Evolutionary conservation across 805 yeast genomes (phyloP), one percentile per base, ranked within the genome.

Genomic region (Hermanozyma aechmeae): DNA sequence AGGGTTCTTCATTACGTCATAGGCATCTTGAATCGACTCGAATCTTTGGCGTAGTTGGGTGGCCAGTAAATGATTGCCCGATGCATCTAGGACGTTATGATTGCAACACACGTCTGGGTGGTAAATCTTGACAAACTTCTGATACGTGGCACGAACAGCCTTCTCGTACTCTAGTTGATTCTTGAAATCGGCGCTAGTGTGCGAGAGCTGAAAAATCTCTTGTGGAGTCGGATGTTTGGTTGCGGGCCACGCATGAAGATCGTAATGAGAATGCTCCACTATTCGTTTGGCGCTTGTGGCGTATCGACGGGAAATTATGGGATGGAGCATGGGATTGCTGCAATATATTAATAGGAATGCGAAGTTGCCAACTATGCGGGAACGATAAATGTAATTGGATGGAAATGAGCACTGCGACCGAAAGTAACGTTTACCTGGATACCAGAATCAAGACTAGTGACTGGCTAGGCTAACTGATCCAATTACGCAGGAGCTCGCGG

Each of bases 91-190:
- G 0, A 52, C 39, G 0, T 37, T 47, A 8, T 45, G 32, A 19
- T 51, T 48, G 12, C 43, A 35, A 3, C 61, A 43, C 3, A 68
- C 48, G 46, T 86, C 96, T 0, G 96, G 96, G 48, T 86, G 96
- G 43, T 86, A 86, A 7, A 76, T 46, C 50, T 80, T 82, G 8
- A 86, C 86, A 26, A 43, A 56, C 28, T 52, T 52, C 28, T 47
- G 40, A 39, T 62, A 61, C 15, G 37, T 52, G 4, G 38, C 17
- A 32, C 58, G 57, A 16, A 62, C 36, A 5, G 73, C 57, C 30
- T 69, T 61, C 39, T 68, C 71, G 44, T 78, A 80, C 25, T 66
- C 65, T 15, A 54, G 38, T 35, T 33, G 24, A 71, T 71, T 28
- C 78, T 52, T 17, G 49, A 37, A 8, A 42, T 50, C 28, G 50